Base-by-base conservation (phyloP, 1,284 basidiomycete species). In the Calocybe gambosa region DNA sequence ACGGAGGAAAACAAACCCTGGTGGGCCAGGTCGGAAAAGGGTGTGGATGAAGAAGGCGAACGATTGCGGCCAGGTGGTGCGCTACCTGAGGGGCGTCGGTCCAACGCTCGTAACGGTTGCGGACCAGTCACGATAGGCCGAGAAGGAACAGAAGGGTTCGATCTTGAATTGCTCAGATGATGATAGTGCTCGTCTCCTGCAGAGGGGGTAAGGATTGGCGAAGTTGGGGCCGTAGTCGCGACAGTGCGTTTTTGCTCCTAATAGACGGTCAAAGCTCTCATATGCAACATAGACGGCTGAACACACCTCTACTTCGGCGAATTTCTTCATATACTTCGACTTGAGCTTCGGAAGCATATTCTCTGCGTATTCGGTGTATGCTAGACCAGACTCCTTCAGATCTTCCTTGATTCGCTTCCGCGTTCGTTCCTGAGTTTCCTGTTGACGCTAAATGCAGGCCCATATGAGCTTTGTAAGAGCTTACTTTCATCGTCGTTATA, bases 331-430 rank as follows among this genome's bases (percentile, higher is more conserved):
- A 61, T 95, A 94, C 25, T 73, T 66, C 39, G 80, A 74, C 67
- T 90, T 91, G 39, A 93, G 68, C 57, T 82, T 85, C 0, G 89
- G 89, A 5, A 93, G 70, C 15, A 75, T 70, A 46, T 74, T 78
- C 58, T 89, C 86, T 9, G 82, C 82, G 60, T 85, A 91, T 18
- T 93, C 90, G 23, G 76, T 75, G 64, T 93, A 91, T 15, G 82
- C 78, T 47, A 65, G 56, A 12, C 73, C 72, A 0, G 90, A 89
- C 6, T 79, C 77, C 63, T 90, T 93, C 51, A 93, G 66, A 59
- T 93, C 90, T 54, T 93, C 90, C 57, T 86, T 87, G 60, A 95
- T 87, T n/a, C 89, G 81, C 61, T 88, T 89, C 23, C 88, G 77
- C 20, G 90, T 93, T 33, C 91, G 79, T 45, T 89, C 86, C 70